Evolutionary conservation across 2,329 filamentous ascomycete genomes (phyloP), one percentile per base, ranked within the genome.

Genomic region (Ramularia endophylla): DNA sequence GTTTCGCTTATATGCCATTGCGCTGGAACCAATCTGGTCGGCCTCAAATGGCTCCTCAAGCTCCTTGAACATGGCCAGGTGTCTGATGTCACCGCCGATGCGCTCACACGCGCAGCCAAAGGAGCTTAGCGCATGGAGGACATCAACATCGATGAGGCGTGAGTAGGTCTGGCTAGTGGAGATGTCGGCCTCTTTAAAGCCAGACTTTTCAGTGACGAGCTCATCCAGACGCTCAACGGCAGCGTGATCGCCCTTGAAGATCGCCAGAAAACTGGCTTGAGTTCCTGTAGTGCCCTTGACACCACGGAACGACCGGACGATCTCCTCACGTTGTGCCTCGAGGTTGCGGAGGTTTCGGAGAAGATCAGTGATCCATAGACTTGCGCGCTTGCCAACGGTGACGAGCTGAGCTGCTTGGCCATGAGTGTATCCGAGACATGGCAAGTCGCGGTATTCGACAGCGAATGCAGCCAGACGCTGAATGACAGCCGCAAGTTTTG

Each of bases 1-100:
- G 63, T 73, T 73, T 50, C 78, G 73, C 69, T 83, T 83, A 69
- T 83, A 84, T 3, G 80, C 80, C 74, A 78, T 77, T 6, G 80
- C 80, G 35, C 71, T 76, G 32, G 72, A 78, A 19, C 83, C 85
- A 52, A 89, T 87, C 66, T 94, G 87, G 51, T 80, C 77, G 55
- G 79, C 80, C 67, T 89, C 85, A 54, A 87, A 86, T 0, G 85
- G 86, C 70, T 89, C 85, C 60, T 94, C 88, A 44, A 92, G 71
- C 64, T 94, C 87, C 72, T 95, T 94, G 66, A 80, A 75, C 57
- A 75, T 72, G 5, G 83, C 82, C 35, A 90, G 70, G 58, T 86
- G 81, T 36, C 85, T 74, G 51, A 92, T 84, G 55, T 90, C 85
- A 34, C 75, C 74, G 36, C 78, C 77, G 46, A 94, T 89, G 45